Conservation (phyloP, 2,329 filamentous ascomycete genomes). For the Xylaria sp. region DNA sequence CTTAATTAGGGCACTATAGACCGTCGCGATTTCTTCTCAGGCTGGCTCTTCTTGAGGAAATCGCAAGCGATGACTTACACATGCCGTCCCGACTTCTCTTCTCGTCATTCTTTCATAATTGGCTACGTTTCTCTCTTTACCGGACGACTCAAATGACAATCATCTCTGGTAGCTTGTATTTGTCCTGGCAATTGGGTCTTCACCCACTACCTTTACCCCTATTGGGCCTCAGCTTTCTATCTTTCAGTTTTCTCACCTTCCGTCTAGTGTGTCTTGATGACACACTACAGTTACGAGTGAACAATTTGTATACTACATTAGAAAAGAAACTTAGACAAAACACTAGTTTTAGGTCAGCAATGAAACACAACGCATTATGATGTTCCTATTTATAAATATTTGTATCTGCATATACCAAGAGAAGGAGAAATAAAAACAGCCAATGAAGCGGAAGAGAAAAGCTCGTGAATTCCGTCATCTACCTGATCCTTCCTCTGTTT, state of each 20-base stretch:
- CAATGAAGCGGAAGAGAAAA: too few relatives aligned
- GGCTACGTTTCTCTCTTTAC: slow-evolving; percentile 3
- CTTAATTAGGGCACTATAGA: neutral
- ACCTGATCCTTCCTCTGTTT: too few relatives aligned
- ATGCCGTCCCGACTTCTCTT: slow-evolving; percentile 23
- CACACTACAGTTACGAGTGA: neutral
- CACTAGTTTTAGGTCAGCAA: slow-evolving; percentile 32
- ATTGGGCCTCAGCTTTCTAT: neutral
- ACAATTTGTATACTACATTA: slow-evolving; percentile 20
- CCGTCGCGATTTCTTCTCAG: neutral
- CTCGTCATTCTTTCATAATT: slow-evolving; percentile 25
- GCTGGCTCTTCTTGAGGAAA: slow-evolving; percentile 7
- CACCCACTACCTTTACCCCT: neutral
- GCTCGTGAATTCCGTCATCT: neutral
- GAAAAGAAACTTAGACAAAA: slow-evolving; percentile 30
- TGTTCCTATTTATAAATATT: slow-evolving; percentile 1
- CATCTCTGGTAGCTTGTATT: slow-evolving; percentile 15
- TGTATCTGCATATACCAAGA: neutral
- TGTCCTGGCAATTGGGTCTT: neutral
- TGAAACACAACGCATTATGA: slow-evolving; percentile 16
- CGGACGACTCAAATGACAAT: neutral
- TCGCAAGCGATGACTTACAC: neutral
- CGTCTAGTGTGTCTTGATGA: slow-evolving; percentile 7
- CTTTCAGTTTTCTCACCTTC: too few relatives aligned
- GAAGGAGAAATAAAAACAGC: too few relatives aligned